Evolutionary conservation across 1,284 basidiomycete genomes (phyloP), one percentile per base, ranked within the genome.

Genomic region (Inonotus obliquus): DNA sequence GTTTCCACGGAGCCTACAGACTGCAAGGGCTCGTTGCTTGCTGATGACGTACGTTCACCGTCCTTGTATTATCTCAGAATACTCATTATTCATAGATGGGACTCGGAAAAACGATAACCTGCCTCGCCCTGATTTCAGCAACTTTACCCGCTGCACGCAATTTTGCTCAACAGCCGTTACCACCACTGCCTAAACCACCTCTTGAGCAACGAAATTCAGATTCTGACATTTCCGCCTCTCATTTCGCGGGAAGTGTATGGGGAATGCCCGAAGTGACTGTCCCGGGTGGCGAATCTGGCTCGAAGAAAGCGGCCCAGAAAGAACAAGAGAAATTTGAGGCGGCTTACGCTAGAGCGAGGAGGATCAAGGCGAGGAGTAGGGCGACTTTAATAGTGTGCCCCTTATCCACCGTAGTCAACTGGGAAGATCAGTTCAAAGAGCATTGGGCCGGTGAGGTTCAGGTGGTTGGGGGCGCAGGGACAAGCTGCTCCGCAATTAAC

Each of bases 361-460:
- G 89, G 25, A 86, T 97, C 68, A 90, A 90, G 72, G 76, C 80
- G 32, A 87, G 88, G 67, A 93, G 91, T 69, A 86, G 94, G 51
- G 97, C 91, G 7, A 98, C 97, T 0, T 76, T 99, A n/a, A 92
- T 99, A 67, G 85, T 99, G 27, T 98, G 97, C 68, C 97, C 97
- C 7, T 80, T 99, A 59, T 96, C 94, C 23, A 98, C 97, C 1
- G 93, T 99, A 1, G 87, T 92, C 52, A 99, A 98, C 71, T 99
- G 97, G 97, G 96, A 99, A 75, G 94, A 97, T 66, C 97, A 99
- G 74, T 92, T 99, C 72, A 84, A 88, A 63, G 96, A 98, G 71
- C 97, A 99, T 74, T 94, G 93, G 93, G 84, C 83, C 63, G 92
- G 93, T 13, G 83, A 87, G 60, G 92, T 96, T 6, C 80, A 81